Evolutionary conservation across 352 stramenopile species (phyloP).

Genomic region (Pythium grandisporangium): DNA sequence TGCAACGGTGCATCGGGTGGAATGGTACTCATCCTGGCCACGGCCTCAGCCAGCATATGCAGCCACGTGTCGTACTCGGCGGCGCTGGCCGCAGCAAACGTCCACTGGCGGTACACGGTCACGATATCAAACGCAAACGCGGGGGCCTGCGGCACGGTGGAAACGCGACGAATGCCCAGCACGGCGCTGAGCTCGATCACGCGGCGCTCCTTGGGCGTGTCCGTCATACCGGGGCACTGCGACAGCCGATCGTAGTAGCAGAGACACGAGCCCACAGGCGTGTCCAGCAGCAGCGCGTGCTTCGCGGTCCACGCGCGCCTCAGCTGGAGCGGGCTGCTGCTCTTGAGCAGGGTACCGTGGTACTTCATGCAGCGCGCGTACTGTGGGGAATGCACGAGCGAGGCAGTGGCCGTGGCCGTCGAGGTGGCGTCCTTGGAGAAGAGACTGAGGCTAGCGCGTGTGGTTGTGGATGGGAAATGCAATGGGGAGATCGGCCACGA

Average conservation of each 20-base stretch:
- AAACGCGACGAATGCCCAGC: slow-evolving; percentile 53
- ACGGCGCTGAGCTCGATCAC: slow-evolving; percentile 63
- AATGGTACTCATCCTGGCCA: slow-evolving; percentile 46
- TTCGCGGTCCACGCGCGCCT: slow-evolving; percentile 53
- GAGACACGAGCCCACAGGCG: slow-evolving; percentile 48
- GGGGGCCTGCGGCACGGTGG: slow-evolving; percentile 6
- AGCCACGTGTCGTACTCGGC: slow-evolving; percentile 56
- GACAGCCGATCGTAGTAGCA: slow-evolving; percentile 68
- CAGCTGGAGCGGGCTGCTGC: slow-evolving; percentile 40
- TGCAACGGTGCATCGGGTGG: slow-evolving; percentile 33
- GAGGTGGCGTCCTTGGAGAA: too few species aligned
- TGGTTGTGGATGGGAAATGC: too few species aligned
- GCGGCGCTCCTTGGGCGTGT: slow-evolving; percentile 37
- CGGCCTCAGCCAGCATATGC: slow-evolving; percentile 32
- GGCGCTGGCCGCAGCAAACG: slow-evolving; percentile 34
- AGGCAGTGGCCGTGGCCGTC: slow-evolving; percentile 5
- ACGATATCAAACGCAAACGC: slow-evolving; percentile 57
- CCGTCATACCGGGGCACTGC: slow-evolving; percentile 46
- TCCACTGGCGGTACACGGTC: slow-evolving; percentile 68
- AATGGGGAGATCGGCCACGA: slow-evolving; percentile 19
- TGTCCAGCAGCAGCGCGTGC: slow-evolving; percentile 42
- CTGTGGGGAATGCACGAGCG: slow-evolving; percentile 29
- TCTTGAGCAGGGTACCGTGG: slow-evolving; percentile 48
- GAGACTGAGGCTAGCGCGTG: too few species aligned
- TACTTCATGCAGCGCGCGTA: slow-evolving; percentile 49